phyloP scores from a whole-genome alignment of 2,329 filamentous ascomycete species.

The Trichoderma sp. region DNA sequence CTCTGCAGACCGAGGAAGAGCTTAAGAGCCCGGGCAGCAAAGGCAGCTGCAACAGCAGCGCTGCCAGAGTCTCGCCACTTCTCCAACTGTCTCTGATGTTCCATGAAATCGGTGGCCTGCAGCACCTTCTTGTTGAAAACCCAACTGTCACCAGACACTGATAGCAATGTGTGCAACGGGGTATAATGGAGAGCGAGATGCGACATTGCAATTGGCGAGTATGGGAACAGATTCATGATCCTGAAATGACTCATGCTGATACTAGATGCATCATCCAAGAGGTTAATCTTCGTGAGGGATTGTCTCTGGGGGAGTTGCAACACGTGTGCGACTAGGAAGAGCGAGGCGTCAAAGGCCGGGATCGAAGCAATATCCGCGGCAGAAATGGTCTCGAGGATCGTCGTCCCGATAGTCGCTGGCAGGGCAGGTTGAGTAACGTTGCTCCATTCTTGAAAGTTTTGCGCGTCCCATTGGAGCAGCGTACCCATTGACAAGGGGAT shows the following conservation, averaged over 20 bases:
- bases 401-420: conserved; percentile 29
- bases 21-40: conserved; percentile 53
- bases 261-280: conserved; percentile 27
- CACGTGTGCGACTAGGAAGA: conserved; percentile 41
- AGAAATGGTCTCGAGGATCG: conserved; percentile 36
- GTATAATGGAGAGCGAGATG: conserved; percentile 59
- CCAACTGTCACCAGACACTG: conserved; percentile 59
- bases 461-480: conserved; percentile 49
- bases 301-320: conserved; percentile 39
- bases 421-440: conserved; percentile 30
- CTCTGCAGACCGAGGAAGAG: conserved; percentile 39
- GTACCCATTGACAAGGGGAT: conserved; percentile 49
- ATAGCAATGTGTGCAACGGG: conserved; percentile 56
- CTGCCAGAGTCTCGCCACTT: conserved; percentile 46
- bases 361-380: conserved; percentile 36
- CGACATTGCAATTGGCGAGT: conserved; percentile 47
- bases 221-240: conserved; percentile 44
- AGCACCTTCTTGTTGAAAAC: conserved; percentile 55
- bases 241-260: conserved; percentile 28
- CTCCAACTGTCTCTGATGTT: conserved; percentile 47
- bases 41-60: conserved; percentile 46
- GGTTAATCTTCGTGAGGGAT: conserved; percentile 28
- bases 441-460: conserved; percentile 47
- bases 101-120: conserved; percentile 42
- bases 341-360: conserved; percentile 39